phyloP scores from a whole-genome alignment of 2,329 filamentous ascomycete genomes.

The Alternaria brassicicola region DNA sequence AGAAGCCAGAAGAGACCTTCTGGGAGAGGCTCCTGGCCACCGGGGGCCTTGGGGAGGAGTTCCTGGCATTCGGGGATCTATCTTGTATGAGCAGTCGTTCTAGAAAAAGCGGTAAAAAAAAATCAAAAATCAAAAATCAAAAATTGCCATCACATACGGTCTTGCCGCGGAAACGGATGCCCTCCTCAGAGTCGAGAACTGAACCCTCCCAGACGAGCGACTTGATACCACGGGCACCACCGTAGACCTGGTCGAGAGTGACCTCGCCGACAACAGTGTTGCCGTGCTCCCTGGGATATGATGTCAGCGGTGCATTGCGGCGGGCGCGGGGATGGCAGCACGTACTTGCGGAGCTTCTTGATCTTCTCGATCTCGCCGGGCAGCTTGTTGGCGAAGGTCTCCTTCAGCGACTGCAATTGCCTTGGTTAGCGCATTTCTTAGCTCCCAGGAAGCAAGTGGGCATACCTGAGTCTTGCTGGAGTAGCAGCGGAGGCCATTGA shows the following conservation, averaged over 20 bases:
- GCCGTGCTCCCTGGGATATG: conserved; percentile 76
- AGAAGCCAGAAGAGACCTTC: conserved; percentile 99
- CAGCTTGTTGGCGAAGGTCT: conserved; percentile 94
- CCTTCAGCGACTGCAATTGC: conserved; percentile 81
- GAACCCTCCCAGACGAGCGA: conserved; percentile 95
- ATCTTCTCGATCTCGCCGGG: conserved; percentile 98
- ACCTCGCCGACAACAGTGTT: conserved; percentile 96
- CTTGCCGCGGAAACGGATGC: conserved; percentile 98
- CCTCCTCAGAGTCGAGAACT: conserved; percentile 97
- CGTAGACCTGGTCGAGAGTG: conserved; percentile 98
- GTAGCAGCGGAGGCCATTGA: conserved; percentile 87
- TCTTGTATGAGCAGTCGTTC: conserved; percentile 28
- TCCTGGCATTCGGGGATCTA: conserved; percentile 97
- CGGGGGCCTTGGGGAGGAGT: conserved; percentile 93
- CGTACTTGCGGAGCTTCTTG: conserved; percentile 95
- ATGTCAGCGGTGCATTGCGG: conserved; percentile 35
- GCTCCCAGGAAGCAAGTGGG: conserved; percentile 11
- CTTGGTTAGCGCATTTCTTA: conserved; percentile 33
- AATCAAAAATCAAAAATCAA: too few relatives aligned
- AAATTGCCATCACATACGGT: conserved; percentile 64
- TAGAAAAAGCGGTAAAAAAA: not conserved
- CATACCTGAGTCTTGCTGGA: conserved; percentile 86
- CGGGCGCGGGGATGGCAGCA: conserved; percentile 4
- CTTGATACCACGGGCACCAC: conserved; percentile 99
- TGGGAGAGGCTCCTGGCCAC: conserved; percentile 94